Base-by-base conservation (phyloP, 1,284 basidiomycete species). In the Anthracocystis setariae region DNA sequence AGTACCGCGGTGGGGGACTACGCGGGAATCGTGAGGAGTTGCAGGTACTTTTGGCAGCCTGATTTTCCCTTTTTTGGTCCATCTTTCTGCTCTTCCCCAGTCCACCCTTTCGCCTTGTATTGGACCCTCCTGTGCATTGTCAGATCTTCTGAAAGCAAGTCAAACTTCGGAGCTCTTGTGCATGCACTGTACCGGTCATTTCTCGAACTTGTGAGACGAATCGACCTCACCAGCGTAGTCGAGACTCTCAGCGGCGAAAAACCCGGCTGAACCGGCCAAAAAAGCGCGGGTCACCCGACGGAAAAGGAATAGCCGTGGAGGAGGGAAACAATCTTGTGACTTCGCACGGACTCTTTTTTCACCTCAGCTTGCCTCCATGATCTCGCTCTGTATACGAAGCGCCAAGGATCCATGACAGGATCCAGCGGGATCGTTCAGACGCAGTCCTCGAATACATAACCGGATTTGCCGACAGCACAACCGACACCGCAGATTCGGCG, bases 1-100 rank as follows among this genome's bases (percentile, higher is more conserved):
- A 90, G 89, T 90, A 90, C 89, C 88, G 89, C 86, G 88, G 89
- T 90, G 88, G 89, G 89, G 89, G 89, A 90, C 89, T 89, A 90
- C 88, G 86, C 86, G 88, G 88, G 89, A 89, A 90, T 90, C 89
- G 88, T 89, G n/a, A 85, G 88, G 88, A 89, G 89, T 87, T 87
- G 88, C 89, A 88, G 88, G 88, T n/a, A n/a, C n/a, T n/a, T n/a
- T n/a, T n/a, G n/a, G n/a, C n/a, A n/a, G n/a, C n/a, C n/a, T n/a
- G n/a, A n/a, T 89, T 86, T 86, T 78, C 15, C 18, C 18, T 8
- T 18, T 38, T 38, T 8, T 38, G 12, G 29, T 12, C 12, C 7
- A 29, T 29, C 29, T 38, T 39, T 39, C 8, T 39, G 17, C 18
- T 39, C 38, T 15, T 39, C 38, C 8, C 18, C 18, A 20, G n/a